Percentiles rank a stretch among this genome's conserved stretches.
These are phyloP conservation scores for Seminavis robusta DNA, from an alignment of 108 stramenopile species.

Conservation along the genomic window DNA sequence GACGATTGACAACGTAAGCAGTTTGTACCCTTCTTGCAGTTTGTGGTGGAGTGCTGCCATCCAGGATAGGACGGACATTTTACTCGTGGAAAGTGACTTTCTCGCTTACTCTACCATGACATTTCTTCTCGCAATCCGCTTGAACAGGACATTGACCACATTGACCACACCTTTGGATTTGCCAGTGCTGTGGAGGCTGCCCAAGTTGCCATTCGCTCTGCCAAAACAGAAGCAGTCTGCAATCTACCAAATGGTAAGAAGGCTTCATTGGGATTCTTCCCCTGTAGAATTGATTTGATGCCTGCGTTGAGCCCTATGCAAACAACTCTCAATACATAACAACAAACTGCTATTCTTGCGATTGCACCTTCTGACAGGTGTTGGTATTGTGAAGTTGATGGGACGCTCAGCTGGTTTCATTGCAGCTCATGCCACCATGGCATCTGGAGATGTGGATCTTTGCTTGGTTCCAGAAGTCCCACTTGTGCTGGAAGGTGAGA, in stretches of 20 bases:
- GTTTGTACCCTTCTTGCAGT: too few species aligned
- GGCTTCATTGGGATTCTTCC: too few species aligned
- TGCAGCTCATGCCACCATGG: slow-evolving; percentile 88
- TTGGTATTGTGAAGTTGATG: slow-evolving; percentile 97
- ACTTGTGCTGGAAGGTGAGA: slow-evolving; percentile 86
- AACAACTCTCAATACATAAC: too few species aligned
- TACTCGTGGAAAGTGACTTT: too few species aligned
- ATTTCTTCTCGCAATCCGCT: slow-evolving; percentile 12
- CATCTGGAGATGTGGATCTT: slow-evolving; percentile 82
- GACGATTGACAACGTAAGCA: slow-evolving; percentile 84
- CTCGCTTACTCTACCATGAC: slow-evolving; percentile 10
- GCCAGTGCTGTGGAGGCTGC: slow-evolving; percentile 90
- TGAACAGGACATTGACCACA: slow-evolving; percentile 95
- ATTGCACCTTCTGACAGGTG: too few species aligned
- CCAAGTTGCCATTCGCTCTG: slow-evolving; percentile 79
- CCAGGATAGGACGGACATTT: too few species aligned
- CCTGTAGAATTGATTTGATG: too few species aligned
- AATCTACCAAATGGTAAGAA: slow-evolving; percentile 95
- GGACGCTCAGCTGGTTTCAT: slow-evolving; percentile 93
- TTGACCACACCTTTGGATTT: slow-evolving; percentile 97
- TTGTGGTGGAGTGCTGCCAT: too few species aligned
- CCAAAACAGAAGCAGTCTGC: slow-evolving; percentile 93
- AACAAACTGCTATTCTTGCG: too few species aligned
- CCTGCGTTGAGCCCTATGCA: too few species aligned
- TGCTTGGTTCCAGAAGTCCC: slow-evolving; percentile 97